phyloP scores from a whole-genome alignment of 805 yeast species.

The Tetrapisispora nanseiensis region DNA sequence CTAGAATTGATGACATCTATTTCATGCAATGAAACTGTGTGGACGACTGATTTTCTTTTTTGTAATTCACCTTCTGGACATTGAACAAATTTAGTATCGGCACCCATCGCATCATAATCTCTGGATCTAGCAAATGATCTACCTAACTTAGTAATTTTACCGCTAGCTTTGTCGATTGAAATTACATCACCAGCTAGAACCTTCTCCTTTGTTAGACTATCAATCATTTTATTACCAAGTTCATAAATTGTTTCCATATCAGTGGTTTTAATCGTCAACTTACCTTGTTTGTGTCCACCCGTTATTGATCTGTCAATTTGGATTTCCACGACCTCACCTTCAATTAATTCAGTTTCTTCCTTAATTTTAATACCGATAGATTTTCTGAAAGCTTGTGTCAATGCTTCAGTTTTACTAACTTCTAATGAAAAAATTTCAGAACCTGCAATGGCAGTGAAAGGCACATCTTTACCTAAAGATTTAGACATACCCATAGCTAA shows the following conservation, averaged over 20 bases:
- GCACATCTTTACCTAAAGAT: constrained; percentile 60
- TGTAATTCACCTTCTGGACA: constrained; percentile 98
- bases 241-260: constrained; percentile 98
- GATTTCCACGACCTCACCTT: constrained; percentile 97
- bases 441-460: constrained; percentile 92
- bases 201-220: constrained; percentile 86
- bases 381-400: constrained; percentile 92
- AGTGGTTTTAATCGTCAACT: constrained; percentile 91
- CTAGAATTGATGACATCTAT: constrained; percentile 95
- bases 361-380: constrained; percentile 91
- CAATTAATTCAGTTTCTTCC: constrained; percentile 94
- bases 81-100: constrained; percentile 94
- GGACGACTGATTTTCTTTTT: constrained; percentile 89
- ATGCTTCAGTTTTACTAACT: constrained; percentile 88
- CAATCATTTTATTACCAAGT: constrained; percentile 88
- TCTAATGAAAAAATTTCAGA: constrained; percentile 89
- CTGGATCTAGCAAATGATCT: constrained; percentile 93
- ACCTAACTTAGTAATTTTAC: constrained; percentile 88
- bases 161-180: constrained; percentile 89
- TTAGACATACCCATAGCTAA: constrained; percentile 89
- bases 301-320: constrained; percentile 88
- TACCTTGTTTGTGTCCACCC: constrained; percentile 98
- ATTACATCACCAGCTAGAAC: constrained; percentile 96
- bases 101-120: constrained; percentile 98
- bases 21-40: constrained; percentile 95